Base-by-base conservation (phyloP, 192 early-diverging fungal species). In the Phlyctochytrium arcticum region DNA sequence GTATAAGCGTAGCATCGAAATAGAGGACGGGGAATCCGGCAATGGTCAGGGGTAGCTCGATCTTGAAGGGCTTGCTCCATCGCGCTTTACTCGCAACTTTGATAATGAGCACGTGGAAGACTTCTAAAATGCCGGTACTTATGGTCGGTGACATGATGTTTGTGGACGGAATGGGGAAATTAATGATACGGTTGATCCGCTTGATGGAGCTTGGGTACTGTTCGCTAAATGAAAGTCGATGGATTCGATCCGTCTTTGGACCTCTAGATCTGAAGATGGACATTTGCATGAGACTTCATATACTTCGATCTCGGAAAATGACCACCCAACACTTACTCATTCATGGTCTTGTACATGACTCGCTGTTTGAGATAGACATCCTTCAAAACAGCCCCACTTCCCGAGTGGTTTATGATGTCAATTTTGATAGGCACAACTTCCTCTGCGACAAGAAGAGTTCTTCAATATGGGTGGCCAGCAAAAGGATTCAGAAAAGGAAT, bases 171-270 rank as follows among this genome's bases (percentile, higher is more conserved):
- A 73, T 57, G 26, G 72, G 66, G 30, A 73, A 73, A 48, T 68
- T 65, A 26, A 73, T 73, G 33, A 68, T 19, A 9, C 72, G 48
- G 42, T 50, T 62, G 35, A 65, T 37, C 21, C 39, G n/a, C 15
- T 50, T 48, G n/a, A 36, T 69, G 34, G 29, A 21, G 4, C 60
- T 29, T 5, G 72, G 55, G 37, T 64, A 61, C 4, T 54, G 32
- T 29, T 74, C 72, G 8, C 56, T 54, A 36, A 65, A 74, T 15
- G 57, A 42, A 37, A 74, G n/a, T 6, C 54, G 23, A 49, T 74
- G 72, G 19, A 74, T 74, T 6, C 57, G 33, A 34, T 74, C 72
- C 27, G 72, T 74, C 17, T 27, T 36, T 8, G 72, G 72, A 31
- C 63, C 72, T 9, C 72, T 51, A 3, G 37, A 26, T n/a, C 62